Evolutionary conservation across 2,329 filamentous ascomycete species (phyloP), one percentile per base, ranked within the genome.

Genomic region (Calonectria leucothoes): DNA sequence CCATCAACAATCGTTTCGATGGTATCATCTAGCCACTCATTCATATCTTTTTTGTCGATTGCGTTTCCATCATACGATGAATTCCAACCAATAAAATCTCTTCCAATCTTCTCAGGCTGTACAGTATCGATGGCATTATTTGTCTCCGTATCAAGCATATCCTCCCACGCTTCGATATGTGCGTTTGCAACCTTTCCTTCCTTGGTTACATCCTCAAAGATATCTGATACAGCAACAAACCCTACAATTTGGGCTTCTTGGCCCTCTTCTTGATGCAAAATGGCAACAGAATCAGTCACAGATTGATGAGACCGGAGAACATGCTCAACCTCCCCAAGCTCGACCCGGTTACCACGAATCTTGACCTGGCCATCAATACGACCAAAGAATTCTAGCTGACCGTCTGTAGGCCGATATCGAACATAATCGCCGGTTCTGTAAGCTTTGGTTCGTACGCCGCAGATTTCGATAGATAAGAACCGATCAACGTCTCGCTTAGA

Each of bases 341-440:
- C 76, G 8, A 83, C 80, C 69, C n/a, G 0, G 15, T 73, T 6
- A 80, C 82, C 39, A 82, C 78, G 42, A 81, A 82, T 78, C 81
- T 82, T 1, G 82, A 83, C 4, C 73, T 82, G 45, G 82, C 82
- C 83, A 10, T 78, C 80, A 0, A 74, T 74, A 31, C 45, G 45
- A 12, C 45, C 45, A 29, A 51, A 51, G 27, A 15, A 29, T 5
- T 51, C 48, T 12, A 51, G 48, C 7, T 51, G 10, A 29, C 48
- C 48, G 17, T 51, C 48, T 3, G 48, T 37, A 12, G 35, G 25
- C 6, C 48, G 48, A 51, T 17, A 29, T 15, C 48, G 48, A 29
- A 29, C 48, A 29, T 29, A 51, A 14, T 51, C 48, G 3, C 48
- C 48, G 4, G 48, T 51, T 27, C 48, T 2, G 7, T 51, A 51